Evolutionary conservation across 768 basidiomycete species (phyloP).

Genomic region (Candolleomyces efflorescens): DNA sequence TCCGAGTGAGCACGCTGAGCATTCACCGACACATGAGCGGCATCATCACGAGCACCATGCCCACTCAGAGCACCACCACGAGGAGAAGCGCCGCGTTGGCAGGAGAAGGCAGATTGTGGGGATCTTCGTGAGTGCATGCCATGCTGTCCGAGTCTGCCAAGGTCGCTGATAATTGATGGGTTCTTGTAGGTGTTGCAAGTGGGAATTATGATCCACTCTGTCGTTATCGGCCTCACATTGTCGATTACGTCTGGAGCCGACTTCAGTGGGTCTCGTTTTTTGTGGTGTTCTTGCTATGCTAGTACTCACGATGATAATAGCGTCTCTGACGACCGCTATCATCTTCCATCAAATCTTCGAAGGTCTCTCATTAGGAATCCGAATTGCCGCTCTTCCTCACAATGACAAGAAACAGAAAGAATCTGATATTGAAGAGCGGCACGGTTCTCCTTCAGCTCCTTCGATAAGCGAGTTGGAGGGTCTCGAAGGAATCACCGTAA

Average conservation of each 20-base stretch:
- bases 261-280: conserved; percentile 49
- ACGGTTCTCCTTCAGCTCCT: background rate
- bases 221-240: conserved; percentile 77
- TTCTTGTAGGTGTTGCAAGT: conserved; percentile 64
- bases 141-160: background rate
- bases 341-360: conserved; percentile 84
- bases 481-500: background rate
- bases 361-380: conserved; percentile 77
- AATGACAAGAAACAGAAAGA: conserved; percentile 3
- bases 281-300: background rate
- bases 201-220: conserved; percentile 81
- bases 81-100: conserved; percentile 33
- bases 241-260: conserved; percentile 65
- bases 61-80: conserved; percentile 11
- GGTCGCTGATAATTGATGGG: background rate
- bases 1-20: background rate
- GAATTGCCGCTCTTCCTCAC: conserved; percentile 58
- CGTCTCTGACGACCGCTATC: conserved; percentile 69
- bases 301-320: conserved; percentile 26
- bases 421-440: background rate
- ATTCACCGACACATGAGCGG: background rate
- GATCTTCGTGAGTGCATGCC: conserved; percentile 50
- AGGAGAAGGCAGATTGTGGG: conserved; percentile 67
- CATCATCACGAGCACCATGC: conserved; percentile 7
- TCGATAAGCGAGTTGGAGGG: background rate